These are phyloP conservation scores for Epichloe brachyelytri DNA, from an alignment of 2,329 filamentous ascomycete species.

Conservation along the genomic window DNA sequence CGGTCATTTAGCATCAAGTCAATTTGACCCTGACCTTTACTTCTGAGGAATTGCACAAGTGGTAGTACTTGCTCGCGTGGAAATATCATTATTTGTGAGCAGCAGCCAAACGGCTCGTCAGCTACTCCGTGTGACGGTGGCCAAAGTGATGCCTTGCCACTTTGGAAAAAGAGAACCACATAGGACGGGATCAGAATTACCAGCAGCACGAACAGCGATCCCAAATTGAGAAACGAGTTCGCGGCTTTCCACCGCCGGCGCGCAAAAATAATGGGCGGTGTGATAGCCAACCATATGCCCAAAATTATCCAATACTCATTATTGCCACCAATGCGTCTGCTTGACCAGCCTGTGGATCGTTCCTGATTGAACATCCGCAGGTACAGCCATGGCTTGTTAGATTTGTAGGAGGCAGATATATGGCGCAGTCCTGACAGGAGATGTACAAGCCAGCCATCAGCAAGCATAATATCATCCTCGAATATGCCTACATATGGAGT, in stretches of 20 bases:
- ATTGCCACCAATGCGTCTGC: neutral
- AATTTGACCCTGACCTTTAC: neutral
- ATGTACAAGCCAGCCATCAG: neutral
- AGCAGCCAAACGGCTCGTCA: conserved; percentile 1
- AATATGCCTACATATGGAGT: neutral
- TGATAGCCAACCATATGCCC: neutral
- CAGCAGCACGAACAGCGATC: neutral
- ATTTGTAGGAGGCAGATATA: neutral
- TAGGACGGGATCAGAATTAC: neutral
- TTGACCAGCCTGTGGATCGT: neutral
- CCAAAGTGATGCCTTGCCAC: neutral
- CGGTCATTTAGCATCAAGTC: neutral
- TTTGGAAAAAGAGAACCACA: neutral
- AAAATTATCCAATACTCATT: neutral
- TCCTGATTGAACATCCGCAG: neutral
- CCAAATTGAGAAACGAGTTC: neutral
- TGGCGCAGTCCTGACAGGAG: neutral
- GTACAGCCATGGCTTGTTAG: neutral
- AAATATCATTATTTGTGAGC: neutral
- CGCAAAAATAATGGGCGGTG: neutral
- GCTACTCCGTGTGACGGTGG: neutral
- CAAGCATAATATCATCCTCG: neutral
- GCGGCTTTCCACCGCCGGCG: neutral
- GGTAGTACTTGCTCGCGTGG: neutral
- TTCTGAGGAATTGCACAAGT: neutral